phyloP scores from a whole-genome alignment of 164 flowering plant species.

The Liquidambar formosana region DNA sequence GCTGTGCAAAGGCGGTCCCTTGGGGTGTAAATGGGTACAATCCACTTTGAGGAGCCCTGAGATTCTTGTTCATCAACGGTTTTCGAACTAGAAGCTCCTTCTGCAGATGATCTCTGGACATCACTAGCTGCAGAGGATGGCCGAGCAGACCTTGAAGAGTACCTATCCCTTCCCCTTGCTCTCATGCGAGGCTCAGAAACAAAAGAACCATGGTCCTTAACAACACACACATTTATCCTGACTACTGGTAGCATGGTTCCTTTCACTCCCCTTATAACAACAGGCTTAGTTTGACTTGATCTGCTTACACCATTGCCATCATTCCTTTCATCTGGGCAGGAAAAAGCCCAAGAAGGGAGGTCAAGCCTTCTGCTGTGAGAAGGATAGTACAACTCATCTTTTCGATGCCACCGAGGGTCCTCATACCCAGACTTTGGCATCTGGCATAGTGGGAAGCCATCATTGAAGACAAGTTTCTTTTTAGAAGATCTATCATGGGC shows the following conservation, averaged over 20 bases:
- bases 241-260: constrained; percentile 80
- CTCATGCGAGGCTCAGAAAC: constrained; percentile 65
- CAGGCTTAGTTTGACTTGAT: constrained; percentile 46
- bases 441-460: constrained; percentile 87
- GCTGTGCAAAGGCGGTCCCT: constrained; percentile 66
- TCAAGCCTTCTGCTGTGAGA: constrained; percentile 73
- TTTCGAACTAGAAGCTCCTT: constrained; percentile 44
- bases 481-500: constrained; percentile 53
- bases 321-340: constrained; percentile 63
- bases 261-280: constrained; percentile 51
- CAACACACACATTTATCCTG: constrained; percentile 94
- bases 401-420: constrained; percentile 80
- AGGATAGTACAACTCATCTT: constrained; percentile 82
- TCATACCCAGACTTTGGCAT: constrained; percentile 83
- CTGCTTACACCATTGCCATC: constrained; percentile 43
- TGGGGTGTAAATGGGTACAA: constrained; percentile 43
- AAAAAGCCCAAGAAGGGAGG: constrained; percentile 87
- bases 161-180: constrained; percentile 58
- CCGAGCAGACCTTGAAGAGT: constrained; percentile 54
- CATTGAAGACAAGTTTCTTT: constrained; percentile 78
- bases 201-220: constrained; percentile 72
- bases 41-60: constrained; percentile 32
- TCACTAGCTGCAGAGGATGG: constrained; percentile 45
- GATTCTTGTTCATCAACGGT: constrained; percentile 35
- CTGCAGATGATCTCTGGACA: constrained; percentile 46